phyloP scores from a whole-genome alignment of 495 filamentous ascomycete genomes.

The Amphirosellinia nigrospora region DNA sequence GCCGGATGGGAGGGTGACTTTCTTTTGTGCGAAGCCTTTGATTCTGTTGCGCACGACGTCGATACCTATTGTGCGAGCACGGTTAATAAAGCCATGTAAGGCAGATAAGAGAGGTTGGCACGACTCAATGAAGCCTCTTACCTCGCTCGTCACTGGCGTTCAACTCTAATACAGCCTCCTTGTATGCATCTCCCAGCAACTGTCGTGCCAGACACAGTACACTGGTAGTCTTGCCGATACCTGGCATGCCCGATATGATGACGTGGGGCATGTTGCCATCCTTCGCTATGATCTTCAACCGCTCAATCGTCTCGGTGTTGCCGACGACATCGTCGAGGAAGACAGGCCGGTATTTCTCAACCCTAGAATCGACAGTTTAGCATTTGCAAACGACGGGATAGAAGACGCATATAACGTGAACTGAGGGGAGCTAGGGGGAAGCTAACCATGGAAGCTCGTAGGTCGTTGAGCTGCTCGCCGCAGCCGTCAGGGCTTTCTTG shows the following conservation, averaged over 20 bases:
- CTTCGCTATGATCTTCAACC: conserved; percentile 97
- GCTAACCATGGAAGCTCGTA: conserved; percentile 92
- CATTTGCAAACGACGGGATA: neutral
- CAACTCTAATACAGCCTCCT: conserved; percentile 94
- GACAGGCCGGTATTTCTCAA: conserved; percentile 96
- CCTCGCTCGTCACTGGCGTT: conserved; percentile 97
- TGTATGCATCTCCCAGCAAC: conserved; percentile 90
- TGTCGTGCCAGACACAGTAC: conserved; percentile 92
- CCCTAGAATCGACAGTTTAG: conserved; percentile 62
- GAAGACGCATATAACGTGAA: conserved; percentile 5
- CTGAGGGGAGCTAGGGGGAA: conserved; percentile 26
- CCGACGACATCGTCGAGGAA: conserved; percentile 97
- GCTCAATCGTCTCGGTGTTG: conserved; percentile 96
- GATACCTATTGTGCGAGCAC: conserved; percentile 65
- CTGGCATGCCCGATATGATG: conserved; percentile 99
- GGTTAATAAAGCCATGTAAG: neutral
- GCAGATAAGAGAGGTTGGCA: neutral
- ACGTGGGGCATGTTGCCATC: conserved; percentile 99
- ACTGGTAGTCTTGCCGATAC: conserved; percentile 98
- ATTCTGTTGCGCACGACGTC: conserved; percentile 98
- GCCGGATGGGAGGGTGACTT: conserved; percentile 90
- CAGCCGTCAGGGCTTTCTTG: conserved; percentile 69
- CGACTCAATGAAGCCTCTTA: conserved; percentile 34
- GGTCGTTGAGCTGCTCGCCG: conserved; percentile 63
- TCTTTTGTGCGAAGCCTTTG: conserved; percentile 99